Evolutionary conservation across 169 alveolate genomes (phyloP).

Genomic region (Theileria orientalis): DNA sequence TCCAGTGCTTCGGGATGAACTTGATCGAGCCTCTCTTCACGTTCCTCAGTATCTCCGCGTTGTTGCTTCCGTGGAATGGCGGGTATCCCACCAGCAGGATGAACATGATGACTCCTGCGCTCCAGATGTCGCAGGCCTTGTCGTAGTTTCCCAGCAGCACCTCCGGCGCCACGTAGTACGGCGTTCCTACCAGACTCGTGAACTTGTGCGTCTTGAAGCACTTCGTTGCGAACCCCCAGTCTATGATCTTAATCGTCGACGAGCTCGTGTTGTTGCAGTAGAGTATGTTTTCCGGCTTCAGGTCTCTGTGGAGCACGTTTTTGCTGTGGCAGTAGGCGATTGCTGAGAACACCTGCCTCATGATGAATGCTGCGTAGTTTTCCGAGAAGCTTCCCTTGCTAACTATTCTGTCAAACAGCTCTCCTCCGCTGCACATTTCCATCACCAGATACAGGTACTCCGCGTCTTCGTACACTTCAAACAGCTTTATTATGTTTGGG

Average conservation of each 20-base stretch:
- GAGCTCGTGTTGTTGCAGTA: constrained; percentile 82
- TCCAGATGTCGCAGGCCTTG: constrained; percentile 93
- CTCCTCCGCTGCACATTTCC: constrained; percentile 94
- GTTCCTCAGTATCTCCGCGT: constrained; percentile 79
- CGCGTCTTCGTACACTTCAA: constrained; percentile 89
- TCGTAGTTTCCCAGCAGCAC: constrained; percentile 89
- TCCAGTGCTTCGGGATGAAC: constrained; percentile 88
- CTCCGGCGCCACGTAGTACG: constrained; percentile 96
- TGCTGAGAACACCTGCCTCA: constrained; percentile 91
- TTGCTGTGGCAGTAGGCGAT: constrained; percentile 89
- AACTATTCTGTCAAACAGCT: constrained; percentile 92
- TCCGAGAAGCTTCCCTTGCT: constrained; percentile 87
- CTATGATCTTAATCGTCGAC: constrained; percentile 89
- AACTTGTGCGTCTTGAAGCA: constrained; percentile 84
- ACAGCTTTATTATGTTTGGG: constrained; percentile 87
- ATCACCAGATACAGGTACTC: constrained; percentile 87
- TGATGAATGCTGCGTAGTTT: constrained; percentile 86
- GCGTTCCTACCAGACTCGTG: constrained; percentile 88
- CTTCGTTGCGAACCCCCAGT: constrained; percentile 90
- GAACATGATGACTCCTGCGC: constrained; percentile 89
- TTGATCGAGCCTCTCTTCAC: constrained; percentile 84
- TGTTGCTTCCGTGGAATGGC: constrained; percentile 86
- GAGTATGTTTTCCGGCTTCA: constrained; percentile 95
- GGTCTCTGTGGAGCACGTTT: constrained; percentile 92
- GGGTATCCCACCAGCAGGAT: constrained; percentile 77